A percentile compares a stretch with the other conserved stretches of the same genome.
These are phyloP conservation scores for Candida nanaspora DNA, from an alignment of 805 yeast species.

Conservation along the genomic window DNA sequence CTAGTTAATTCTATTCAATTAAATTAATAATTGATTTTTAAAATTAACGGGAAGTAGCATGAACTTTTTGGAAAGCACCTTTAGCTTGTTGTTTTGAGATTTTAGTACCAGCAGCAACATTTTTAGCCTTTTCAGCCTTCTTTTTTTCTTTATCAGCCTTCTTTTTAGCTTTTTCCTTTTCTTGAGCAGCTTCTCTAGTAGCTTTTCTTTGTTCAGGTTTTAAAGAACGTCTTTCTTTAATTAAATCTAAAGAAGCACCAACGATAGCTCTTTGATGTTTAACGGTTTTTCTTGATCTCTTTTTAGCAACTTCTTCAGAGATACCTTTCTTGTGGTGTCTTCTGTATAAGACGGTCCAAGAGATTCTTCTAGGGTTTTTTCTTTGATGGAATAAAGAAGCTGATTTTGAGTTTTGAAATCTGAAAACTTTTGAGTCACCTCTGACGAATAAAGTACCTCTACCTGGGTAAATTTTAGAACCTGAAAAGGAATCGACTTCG, in stretches of 20 bases:
- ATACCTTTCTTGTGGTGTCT: conserved; percentile 99
- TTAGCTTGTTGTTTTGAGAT: conserved; percentile 94
- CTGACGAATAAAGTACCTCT: conserved; percentile 99
- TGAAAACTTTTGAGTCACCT: conserved; percentile 99
- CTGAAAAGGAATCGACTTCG: conserved; percentile 99
- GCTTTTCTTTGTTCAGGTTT: conserved; percentile 98
- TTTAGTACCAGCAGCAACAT: conserved; percentile 66
- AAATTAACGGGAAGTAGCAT: conserved; percentile 96
- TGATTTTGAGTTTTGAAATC: conserved; percentile 97
- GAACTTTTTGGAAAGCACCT: conserved; percentile 97
- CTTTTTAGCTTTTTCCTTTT: conserved; percentile 80
- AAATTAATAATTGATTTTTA: too few relatives aligned
- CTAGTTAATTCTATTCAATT: too few relatives aligned
- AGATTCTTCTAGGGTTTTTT: conserved; percentile 99
- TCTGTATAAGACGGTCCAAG: conserved; percentile 99
- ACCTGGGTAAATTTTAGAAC: conserved; percentile 99
- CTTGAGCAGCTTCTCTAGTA: conserved; percentile 85
- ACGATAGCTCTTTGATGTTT: conserved; percentile 99
- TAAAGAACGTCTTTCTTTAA: conserved; percentile 93
- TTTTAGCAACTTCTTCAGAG: conserved; percentile 96
- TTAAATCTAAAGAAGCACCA: conserved; percentile 98
- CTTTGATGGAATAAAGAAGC: conserved; percentile 98
- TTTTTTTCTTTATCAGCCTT: conserved; percentile 89
- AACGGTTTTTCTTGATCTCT: conserved; percentile 95
- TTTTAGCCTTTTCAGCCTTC: conserved; percentile 87